These are phyloP conservation scores for Leccinum subgranulosum DNA, from an alignment of 768 basidiomycete genomes.

Conservation along the genomic window DNA sequence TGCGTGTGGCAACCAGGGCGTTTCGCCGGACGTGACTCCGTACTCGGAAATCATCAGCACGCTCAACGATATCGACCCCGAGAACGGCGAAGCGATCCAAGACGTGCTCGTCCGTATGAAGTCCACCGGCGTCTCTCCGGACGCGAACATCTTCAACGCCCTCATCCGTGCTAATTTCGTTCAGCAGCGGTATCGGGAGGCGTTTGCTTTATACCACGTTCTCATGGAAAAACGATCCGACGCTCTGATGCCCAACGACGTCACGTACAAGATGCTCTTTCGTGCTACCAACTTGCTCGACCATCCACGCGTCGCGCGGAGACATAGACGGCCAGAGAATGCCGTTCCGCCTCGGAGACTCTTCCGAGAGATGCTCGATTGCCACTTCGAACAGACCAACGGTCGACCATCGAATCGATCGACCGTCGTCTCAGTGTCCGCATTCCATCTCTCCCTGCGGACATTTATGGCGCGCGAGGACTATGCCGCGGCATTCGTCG, in stretches of 20 bases:
- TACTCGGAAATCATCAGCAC: conserved; percentile 41
- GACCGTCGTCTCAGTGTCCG: conserved; percentile 29
- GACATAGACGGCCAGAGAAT: conserved; percentile 17
- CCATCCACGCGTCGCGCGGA: conserved; percentile 21
- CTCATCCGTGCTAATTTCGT: conserved; percentile 42
- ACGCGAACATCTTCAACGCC: conserved; percentile 45
- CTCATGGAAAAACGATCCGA: conserved; percentile 34
- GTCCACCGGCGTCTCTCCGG: conserved; percentile 34
- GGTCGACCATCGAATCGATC: conserved; percentile 17
- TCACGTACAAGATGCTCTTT: conserved; percentile 47
- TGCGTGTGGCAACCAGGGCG: conserved; percentile 16
- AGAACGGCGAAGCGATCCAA: conserved; percentile 31
- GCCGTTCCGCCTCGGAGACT: conserved; percentile 39
- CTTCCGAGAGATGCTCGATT: conserved; percentile 43
- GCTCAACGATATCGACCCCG: conserved; percentile 30
- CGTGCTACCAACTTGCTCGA: conserved; percentile 22
- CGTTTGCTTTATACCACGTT: conserved; percentile 42
- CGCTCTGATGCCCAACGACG: conserved; percentile 37
- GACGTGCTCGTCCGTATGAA: conserved; percentile 40
- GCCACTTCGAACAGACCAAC: conserved; percentile 25
- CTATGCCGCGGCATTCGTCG: conserved; percentile 45
- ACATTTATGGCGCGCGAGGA: conserved; percentile 43
- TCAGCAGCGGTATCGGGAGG: conserved; percentile 30
- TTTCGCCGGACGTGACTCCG: conserved; percentile 21
- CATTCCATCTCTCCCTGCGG: conserved; percentile 43